Base-by-base conservation (phyloP, 2,329 filamentous ascomycete species). In the Aspergillus sp. region DNA sequence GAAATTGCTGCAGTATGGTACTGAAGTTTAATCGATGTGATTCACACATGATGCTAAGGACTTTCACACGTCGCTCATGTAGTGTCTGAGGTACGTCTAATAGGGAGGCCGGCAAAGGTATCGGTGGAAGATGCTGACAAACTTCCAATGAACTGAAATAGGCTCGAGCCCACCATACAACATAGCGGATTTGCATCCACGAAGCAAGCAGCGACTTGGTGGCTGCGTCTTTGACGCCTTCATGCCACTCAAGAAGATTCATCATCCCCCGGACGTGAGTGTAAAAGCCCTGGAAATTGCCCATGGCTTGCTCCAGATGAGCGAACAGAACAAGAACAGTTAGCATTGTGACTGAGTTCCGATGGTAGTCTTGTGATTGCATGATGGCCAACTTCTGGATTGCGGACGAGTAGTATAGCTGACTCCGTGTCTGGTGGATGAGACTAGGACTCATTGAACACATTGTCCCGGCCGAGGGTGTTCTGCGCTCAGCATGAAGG, bases 91-190 rank as follows among this genome's bases (percentile, higher is more conserved):
- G 49, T 4, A 9, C 13, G 12, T 36, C 59, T 36, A 49, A 17
- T 5, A 66, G 52, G 0, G 53, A 28, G 10, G 5, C 38, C 1
- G 64, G 66, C 6, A 69, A 49, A 1, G 25, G 39, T 15, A 67
- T 58, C 4, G 65, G 32, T 0, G 65, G 64, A 1, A 66, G 38
- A 2, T 57, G 50, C 39, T 50, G 60, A 15, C 65, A 63, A 7
- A 70, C 45, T 15, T 69, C 60, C 2, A 67, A 8, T 0, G 63
- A 63, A 56, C 68, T 67, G 45, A 70, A 71, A 49, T 71, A 69
- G 13, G 59, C 57, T 5, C 69, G 67, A 12, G 68, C 68, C 68
- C 68, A 71, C 69, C 68, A 70, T 15, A 70, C 60, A 10, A 68
- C 59, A 21, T 62, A 67, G 28, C 58, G 66, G 10, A 63, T 49